A percentile compares a stretch with the other conserved stretches of the same genome.
Evolutionary conservation across 2,329 filamentous ascomycete species (phyloP).

Genomic region (Bipolaris cookei): DNA sequence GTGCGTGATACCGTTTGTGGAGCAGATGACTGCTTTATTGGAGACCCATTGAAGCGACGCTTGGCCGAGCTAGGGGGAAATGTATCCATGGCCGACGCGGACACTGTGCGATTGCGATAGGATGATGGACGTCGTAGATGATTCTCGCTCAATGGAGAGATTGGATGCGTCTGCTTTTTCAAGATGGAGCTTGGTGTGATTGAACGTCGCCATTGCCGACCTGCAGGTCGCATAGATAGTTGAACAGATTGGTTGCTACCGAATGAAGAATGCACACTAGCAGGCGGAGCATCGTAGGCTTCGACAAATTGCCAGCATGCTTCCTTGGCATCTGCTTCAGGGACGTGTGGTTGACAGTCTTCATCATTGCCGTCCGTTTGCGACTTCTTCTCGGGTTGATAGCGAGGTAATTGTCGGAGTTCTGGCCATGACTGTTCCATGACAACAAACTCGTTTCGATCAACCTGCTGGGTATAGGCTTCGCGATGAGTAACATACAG

Average conservation of each 20-base stretch:
- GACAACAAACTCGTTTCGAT: conserved; percentile 27
- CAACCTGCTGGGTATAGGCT: conserved; percentile 71
- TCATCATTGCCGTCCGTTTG: conserved; percentile 44
- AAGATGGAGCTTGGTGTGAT: conserved; percentile 45
- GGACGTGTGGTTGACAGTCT: conserved; percentile 54
- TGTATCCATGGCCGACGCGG: conserved; percentile 38
- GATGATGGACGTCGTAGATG: conserved; percentile 36
- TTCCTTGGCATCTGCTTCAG: conserved; percentile 68
- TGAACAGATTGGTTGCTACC: conserved; percentile 42
- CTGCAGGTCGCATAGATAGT: conserved; percentile 45
- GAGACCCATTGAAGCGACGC: conserved; percentile 39
- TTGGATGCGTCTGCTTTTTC: conserved; percentile 39
- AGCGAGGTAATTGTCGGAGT: conserved; percentile 66
- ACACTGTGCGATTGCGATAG: conserved; percentile 34
- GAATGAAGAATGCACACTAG: conserved; percentile 56
- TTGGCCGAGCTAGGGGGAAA: conserved; percentile 35
- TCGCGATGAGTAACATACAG: conserved; percentile 78
- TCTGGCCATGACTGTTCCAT: conserved; percentile 64
- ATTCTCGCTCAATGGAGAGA: conserved; percentile 47
- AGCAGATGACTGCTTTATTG: conserved; percentile 37
- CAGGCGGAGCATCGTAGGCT: conserved; percentile 64
- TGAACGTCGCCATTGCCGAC: conserved; percentile 43
- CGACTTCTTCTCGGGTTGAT: conserved; percentile 55
- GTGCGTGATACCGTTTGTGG: conserved; percentile 44
- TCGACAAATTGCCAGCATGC: conserved; percentile 72